Base-by-base conservation (phyloP, 2,329 filamentous ascomycete genomes). In the Rutstroemia sp. region DNA sequence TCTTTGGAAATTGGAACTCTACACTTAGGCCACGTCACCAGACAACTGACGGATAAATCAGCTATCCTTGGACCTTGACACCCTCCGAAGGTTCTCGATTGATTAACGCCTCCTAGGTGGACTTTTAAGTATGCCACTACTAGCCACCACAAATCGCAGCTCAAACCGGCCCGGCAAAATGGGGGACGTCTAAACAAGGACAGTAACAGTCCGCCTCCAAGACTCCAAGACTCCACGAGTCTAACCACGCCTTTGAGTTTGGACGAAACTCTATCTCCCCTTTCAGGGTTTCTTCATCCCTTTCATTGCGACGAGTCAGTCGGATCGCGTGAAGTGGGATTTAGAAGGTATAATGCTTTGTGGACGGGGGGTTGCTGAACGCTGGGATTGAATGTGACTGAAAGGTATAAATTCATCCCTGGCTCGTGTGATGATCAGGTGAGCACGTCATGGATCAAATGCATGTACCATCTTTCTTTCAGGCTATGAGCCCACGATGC, bases 211-310 rank as follows among this genome's bases (percentile, higher is more conserved):
- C 8, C 8, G 8, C 27, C 8, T 10, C 23, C 23, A 23, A 23
- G 23, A 23, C 23, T 23, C 23, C 23, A 23, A 23, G 5, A 23
- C 23, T 23, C 23, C 23, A 23, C 23, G 23, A 23, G 23, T 37
- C 46, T 17, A 55, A 44, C 37, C n/a, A 42, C 46, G 34, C 17
- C 5, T 42, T 48, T 42, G 39, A 34, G 21, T 54, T 49, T 54
- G 52, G 14, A 48, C 25, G 37, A 27, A 38, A 19, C 44, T 21
- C 30, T 52, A n/a, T 27, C 44, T 30, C 14, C 48, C 25, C 17
- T 52, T 19, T 21, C 19, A 21, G 17, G 19, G n/a, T 21, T 44
- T 21, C 41, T 44, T 21, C 41, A 17, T 30, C 27, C 27, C 8
- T 10, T 30, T 30, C 27, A 30, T 30, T 30, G 27, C 7, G 10